phyloP scores from a whole-genome alignment of 2,329 filamentous ascomycete genomes.

The Venturia aucupariae region DNA sequence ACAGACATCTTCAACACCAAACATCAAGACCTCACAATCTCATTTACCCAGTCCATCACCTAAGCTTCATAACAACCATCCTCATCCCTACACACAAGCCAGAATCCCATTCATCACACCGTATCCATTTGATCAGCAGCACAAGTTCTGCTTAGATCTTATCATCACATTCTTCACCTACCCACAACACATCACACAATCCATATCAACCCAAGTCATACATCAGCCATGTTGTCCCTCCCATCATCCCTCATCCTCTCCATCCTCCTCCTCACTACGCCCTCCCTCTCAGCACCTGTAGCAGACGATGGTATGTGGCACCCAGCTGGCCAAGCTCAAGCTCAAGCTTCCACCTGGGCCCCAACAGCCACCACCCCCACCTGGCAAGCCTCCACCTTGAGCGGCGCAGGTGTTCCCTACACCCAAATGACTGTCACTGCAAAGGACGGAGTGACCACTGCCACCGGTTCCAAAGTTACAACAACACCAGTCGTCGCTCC shows the following conservation, averaged over 20 bases:
- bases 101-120: background rate
- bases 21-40: background rate
- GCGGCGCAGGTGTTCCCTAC: background rate
- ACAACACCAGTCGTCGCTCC: background rate
- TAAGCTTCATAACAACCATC: background rate
- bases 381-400: background rate
- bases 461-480: background rate
- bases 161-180: background rate
- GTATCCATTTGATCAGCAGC: background rate
- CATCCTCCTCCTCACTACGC: slow-evolving; percentile 9
- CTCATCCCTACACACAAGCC: background rate
- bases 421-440: slow-evolving; percentile 5
- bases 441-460: background rate
- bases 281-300: slow-evolving; percentile 1
- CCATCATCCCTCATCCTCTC: slow-evolving; percentile 13
- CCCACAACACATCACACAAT: background rate
- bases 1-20: background rate
- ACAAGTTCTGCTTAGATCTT: background rate
- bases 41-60: background rate
- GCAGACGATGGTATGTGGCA: slow-evolving; percentile 12
- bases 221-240: slow-evolving; percentile 8
- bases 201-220: slow-evolving; percentile 4
- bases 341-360: background rate
- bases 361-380: background rate
- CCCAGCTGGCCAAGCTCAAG: background rate